These are phyloP conservation scores for Akanthomyces uredinophilus DNA, from an alignment of 2,329 filamentous ascomycete species.

Conservation along the genomic window DNA sequence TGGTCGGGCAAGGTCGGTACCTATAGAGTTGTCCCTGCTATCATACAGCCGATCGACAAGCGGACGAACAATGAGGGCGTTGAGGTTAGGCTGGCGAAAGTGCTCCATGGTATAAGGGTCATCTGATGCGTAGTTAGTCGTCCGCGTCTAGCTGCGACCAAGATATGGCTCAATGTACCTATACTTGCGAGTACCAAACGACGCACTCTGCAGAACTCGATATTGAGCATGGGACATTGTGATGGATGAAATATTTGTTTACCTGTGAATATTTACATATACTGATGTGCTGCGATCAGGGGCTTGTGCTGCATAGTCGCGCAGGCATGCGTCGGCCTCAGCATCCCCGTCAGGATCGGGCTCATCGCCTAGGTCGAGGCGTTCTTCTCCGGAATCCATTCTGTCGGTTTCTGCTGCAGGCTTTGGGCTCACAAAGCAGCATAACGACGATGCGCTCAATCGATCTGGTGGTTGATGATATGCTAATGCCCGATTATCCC, in stretches of 20 bases:
- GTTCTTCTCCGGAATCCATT: slow-evolving; percentile 2
- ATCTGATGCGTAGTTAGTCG: slow-evolving; percentile 20
- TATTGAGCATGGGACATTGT: neutral
- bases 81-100: slow-evolving; percentile 60
- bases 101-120: slow-evolving; percentile 46
- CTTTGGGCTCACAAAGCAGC: neutral
- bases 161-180: slow-evolving; percentile 9
- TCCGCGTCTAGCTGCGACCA: neutral
- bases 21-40: slow-evolving; percentile 54
- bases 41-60: slow-evolving; percentile 60
- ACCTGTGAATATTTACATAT: slow-evolving; percentile 18
- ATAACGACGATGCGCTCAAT: neutral
- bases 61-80: slow-evolving; percentile 56
- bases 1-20: slow-evolving; percentile 27
- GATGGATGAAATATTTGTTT: neutral
- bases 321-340: neutral
- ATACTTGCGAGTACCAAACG: slow-evolving; percentile 18
- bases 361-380: neutral
- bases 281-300: neutral
- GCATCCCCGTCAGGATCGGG: neutral
- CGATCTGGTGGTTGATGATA: too few relatives aligned
- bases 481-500: neutral
- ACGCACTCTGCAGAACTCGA: slow-evolving; percentile 10
- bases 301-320: neutral
- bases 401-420: neutral